These are phyloP conservation scores for Aspergillus nidulans DNA, from an alignment of 495 filamentous ascomycete species.

Conservation along the genomic window DNA sequence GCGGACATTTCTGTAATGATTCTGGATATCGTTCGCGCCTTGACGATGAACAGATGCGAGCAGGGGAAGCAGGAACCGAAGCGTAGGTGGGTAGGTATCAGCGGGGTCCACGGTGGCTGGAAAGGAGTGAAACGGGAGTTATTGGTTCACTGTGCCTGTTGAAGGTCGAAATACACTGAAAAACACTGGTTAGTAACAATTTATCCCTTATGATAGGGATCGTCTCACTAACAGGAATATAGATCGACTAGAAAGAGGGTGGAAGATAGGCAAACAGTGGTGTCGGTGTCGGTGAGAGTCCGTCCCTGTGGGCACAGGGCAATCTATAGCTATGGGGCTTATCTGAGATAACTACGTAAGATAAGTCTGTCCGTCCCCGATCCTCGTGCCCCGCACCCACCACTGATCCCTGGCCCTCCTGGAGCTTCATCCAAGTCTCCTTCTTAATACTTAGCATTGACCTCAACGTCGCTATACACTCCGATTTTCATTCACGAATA, in stretches of 20 bases:
- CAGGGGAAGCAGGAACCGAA: neutral
- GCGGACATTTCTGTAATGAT: neutral
- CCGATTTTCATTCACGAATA: neutral
- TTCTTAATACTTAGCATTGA: neutral
- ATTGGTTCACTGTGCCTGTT: too few species aligned
- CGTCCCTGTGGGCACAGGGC: neutral
- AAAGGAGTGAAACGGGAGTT: neutral
- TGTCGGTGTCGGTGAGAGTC: neutral
- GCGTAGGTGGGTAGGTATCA: neutral
- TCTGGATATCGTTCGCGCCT: too few species aligned
- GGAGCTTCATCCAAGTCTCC: neutral
- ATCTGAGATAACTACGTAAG: slow-evolving; percentile 6
- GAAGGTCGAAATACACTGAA: neutral
- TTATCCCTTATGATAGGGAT: neutral
- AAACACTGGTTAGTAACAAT: neutral
- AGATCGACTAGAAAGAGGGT: neutral
- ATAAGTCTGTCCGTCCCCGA: neutral
- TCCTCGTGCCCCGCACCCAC: slow-evolving; percentile 1
- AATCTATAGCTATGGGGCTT: slow-evolving; percentile 5
- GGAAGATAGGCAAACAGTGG: neutral
- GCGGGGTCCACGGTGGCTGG: neutral
- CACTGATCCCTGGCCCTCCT: neutral
- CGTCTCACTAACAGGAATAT: neutral
- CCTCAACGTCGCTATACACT: neutral
- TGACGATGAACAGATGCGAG: neutral